Percentiles rank a stretch among this genome's conserved stretches.
phyloP scores from a whole-genome alignment of 441 rosid genomes.

The Pelargonium fulgidum region DNA sequence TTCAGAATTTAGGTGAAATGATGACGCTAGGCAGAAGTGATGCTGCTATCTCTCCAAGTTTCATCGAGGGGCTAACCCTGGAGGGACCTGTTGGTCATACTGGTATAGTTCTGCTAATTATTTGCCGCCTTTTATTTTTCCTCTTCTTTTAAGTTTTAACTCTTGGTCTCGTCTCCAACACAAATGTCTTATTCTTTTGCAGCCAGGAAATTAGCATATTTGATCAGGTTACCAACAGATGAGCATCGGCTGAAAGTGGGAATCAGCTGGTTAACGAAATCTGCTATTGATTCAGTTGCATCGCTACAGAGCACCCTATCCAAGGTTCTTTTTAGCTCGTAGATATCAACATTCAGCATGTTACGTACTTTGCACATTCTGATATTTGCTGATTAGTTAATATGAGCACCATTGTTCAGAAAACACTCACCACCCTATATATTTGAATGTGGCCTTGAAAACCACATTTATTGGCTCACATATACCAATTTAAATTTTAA shows the following conservation, averaged over 20 bases:
- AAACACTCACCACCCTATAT: background rate
- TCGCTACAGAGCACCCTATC: conserved; percentile 54
- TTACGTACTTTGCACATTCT: conserved; percentile 2
- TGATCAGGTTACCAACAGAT: conserved; percentile 79
- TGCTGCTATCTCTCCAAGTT: conserved; percentile 80
- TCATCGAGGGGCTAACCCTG: conserved; percentile 77
- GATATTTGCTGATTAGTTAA: background rate
- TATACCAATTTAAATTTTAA: too few relatives aligned
- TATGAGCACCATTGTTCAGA: background rate
- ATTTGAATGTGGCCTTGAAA: too few relatives aligned
- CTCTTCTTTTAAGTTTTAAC: background rate
- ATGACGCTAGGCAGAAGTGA: conserved; percentile 83
- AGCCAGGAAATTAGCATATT: conserved; percentile 81
- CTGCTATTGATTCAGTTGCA: conserved; percentile 74
- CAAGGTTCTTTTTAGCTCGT: conserved; percentile 37
- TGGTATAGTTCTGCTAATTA: conserved; percentile 29
- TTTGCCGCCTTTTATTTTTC: background rate
- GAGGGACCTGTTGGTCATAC: conserved; percentile 88
- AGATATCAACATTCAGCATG: background rate
- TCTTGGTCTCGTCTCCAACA: background rate
- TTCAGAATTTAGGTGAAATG: conserved; percentile 94
- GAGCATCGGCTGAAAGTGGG: conserved; percentile 91
- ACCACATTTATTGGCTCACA: too few relatives aligned
- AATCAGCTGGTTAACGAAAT: conserved; percentile 79
- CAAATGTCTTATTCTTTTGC: conserved; percentile 19